Conservation (phyloP, 2,329 filamentous ascomycete genomes). For the Colletotrichum sp. region DNA sequence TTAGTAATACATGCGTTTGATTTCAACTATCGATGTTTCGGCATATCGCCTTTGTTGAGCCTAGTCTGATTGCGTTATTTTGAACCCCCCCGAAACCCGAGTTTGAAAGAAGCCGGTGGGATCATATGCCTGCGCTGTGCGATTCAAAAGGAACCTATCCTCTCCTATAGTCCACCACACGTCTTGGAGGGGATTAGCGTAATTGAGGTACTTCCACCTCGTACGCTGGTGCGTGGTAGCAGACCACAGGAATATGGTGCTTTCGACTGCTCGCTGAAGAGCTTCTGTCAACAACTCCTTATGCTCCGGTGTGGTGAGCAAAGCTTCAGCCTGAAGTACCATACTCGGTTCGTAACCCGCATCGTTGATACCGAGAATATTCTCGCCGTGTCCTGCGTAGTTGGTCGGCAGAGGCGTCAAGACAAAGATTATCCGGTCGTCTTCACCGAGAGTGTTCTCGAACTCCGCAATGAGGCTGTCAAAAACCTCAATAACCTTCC, state of each 20-base stretch:
- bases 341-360: not conserved
- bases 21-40: accelerated
- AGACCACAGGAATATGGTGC: not conserved
- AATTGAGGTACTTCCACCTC: constrained; percentile 40
- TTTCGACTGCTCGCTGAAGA: constrained; percentile 18
- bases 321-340: not conserved
- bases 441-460: not conserved
- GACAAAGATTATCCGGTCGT: constrained; percentile 1
- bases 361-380: not conserved
- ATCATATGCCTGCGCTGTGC: constrained; percentile 31
- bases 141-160: constrained; percentile 22
- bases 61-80: not conserved
- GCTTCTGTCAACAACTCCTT: constrained; percentile 32
- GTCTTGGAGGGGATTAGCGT: constrained; percentile 33
- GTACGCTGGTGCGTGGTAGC: constrained; percentile 18
- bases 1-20: not conserved
- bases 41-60: not conserved
- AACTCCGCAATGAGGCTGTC: not conserved
- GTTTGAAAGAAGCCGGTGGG: constrained; percentile 36
- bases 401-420: constrained; percentile 10
- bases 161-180: constrained; percentile 32
- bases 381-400: not conserved
- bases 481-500: not conserved
- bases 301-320: constrained; percentile 27
- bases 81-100: constrained; percentile 32